These are phyloP conservation scores for Pelargonium citronellum DNA, from an alignment of 441 rosid genomes.

Conservation along the genomic window DNA sequence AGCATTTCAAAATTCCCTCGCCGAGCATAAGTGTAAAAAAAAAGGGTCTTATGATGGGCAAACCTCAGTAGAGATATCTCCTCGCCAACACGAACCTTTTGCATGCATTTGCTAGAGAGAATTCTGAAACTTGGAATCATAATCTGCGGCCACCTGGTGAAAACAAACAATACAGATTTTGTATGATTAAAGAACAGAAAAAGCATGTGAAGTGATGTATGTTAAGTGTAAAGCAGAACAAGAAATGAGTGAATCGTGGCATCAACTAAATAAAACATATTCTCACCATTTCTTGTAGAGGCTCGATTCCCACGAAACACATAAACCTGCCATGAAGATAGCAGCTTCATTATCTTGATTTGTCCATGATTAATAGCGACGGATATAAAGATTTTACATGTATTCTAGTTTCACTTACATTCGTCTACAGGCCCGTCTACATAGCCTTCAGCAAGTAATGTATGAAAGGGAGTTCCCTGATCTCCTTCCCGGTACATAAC, in stretches of 20 bases:
- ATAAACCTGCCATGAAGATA: constrained; percentile 56
- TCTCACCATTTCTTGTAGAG: constrained; percentile 78
- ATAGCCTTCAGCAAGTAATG: constrained; percentile 89
- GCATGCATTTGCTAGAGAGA: constrained; percentile 43
- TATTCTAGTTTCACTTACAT: constrained; percentile 46
- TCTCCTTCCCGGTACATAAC: constrained; percentile 96
- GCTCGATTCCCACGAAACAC: constrained; percentile 69
- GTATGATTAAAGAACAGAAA: not conserved
- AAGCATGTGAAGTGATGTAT: not conserved
- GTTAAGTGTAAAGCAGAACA: not conserved
- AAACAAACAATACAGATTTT: not conserved
- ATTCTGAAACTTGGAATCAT: constrained; percentile 65
- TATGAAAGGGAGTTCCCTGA: constrained; percentile 70
- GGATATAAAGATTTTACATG: constrained; percentile 15
- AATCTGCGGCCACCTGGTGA: constrained; percentile 81
- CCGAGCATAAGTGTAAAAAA: constrained; percentile 9
- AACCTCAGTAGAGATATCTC: constrained; percentile 68
- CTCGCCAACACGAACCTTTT: constrained; percentile 57
- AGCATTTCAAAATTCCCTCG: constrained; percentile 22
- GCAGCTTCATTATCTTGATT: constrained; percentile 14
- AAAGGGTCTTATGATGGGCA: constrained; percentile 19
- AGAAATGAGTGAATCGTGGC: not conserved
- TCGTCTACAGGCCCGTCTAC: constrained; percentile 71
- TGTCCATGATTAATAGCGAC: constrained; percentile 7
- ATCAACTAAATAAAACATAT: constrained; percentile 12